phyloP scores from a whole-genome alignment of 129 eudicot species.

The Flaveria trinervia region DNA sequence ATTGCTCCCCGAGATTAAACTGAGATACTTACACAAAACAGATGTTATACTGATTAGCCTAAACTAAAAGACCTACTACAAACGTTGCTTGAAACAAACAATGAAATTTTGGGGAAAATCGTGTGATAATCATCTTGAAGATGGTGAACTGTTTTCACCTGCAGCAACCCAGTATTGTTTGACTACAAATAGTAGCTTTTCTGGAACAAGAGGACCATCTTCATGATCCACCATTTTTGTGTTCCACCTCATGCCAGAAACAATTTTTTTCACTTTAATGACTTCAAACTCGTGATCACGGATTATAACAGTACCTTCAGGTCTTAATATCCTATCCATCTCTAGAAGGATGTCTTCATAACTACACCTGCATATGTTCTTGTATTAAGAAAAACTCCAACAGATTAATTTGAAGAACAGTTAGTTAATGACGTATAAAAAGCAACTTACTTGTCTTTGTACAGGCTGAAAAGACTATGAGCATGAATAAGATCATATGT shows the following conservation, averaged over 20 bases:
- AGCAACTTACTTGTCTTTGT: constrained; percentile 57
- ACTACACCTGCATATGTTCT: constrained; percentile 45
- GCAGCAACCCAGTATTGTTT: constrained; percentile 65
- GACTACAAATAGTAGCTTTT: constrained; percentile 60
- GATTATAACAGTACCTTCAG: constrained; percentile 76
- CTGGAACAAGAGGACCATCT: constrained; percentile 59
- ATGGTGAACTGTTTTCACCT: constrained; percentile 47
- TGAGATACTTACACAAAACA: neutral
- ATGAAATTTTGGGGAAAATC: neutral
- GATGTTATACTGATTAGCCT: constrained; percentile 18
- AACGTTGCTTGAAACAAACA: neutral
- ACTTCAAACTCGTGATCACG: constrained; percentile 57
- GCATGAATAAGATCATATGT: constrained; percentile 37
- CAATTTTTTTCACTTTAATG: constrained; percentile 50
- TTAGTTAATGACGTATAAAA: neutral
- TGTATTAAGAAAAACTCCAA: neutral
- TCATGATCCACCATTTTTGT: constrained; percentile 64
- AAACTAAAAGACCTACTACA: constrained; percentile 18
- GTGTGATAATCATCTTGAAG: constrained; percentile 19
- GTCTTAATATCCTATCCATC: constrained; percentile 78
- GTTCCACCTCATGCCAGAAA: constrained; percentile 69
- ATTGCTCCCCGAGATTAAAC: constrained; percentile 16
- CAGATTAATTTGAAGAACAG: constrained; percentile 5
- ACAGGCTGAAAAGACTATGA: constrained; percentile 56
- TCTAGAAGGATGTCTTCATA: constrained; percentile 65